Evolutionary conservation across 2,329 filamentous ascomycete species (phyloP), one percentile per base, ranked within the genome.

Genomic region (Phialemoniopsis sp.): DNA sequence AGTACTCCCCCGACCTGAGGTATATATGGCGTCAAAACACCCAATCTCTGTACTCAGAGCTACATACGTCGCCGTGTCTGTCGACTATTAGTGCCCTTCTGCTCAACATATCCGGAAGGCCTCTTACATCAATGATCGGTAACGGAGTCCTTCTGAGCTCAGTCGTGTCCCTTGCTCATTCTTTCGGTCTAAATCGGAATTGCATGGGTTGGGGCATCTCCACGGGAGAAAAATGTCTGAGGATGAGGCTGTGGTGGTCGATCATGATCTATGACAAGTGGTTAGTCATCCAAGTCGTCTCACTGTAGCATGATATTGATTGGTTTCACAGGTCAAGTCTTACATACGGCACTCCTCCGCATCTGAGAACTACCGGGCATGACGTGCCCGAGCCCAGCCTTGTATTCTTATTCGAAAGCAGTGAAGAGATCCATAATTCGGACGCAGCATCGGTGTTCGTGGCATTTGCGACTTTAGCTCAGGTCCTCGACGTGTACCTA

Each of bases 1-100:
- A 74, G 41, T 66, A 70, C 5, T 66, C 72, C 37, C 78, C 78
- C 0, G 77, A 82, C 49, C 65, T 69, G 29, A 68, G 76, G 32
- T 82, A 78, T 51, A 72, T 78, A 8, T 80, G 80, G 67, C 81
- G 81, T 41, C 67, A 80, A 42, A 76, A 76, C 7, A 76, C 73
- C 15, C 75, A 76, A 38, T 75, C 78, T 2, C 62, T 80, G 4
- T 76, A 79, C 45, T 76, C 72, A 1, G 78, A 82, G 42, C 68
- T 81, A 6, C 72, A 77, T 37, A 66, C 76, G 2, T 75, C 72
- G 0, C 78, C 77, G 0, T 74, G 77, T 2, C 60, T 81, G 36
- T 77, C 76, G 2, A 77, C 76, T 2, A 68, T 82, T 16, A 67
- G 72, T 26, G 70, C 76, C 3, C 70, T 76, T 10, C 53, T 80